Evolutionary conservation across 495 filamentous ascomycete species (phyloP), one percentile per base, ranked within the genome.

Genomic region (Penicillium cosmopolitanum): DNA sequence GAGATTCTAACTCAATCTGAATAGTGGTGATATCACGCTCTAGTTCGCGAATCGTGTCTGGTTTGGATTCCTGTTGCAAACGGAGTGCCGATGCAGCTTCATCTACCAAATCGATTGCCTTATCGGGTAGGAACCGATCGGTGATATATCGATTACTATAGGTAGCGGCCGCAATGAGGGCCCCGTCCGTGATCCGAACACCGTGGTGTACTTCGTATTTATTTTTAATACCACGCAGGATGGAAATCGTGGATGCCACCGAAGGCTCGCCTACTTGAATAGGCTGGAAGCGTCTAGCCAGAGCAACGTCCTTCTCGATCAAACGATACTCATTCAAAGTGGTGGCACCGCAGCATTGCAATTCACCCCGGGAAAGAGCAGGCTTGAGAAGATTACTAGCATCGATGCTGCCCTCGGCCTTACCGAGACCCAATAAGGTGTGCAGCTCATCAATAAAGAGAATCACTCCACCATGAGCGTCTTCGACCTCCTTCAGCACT

Each of bases 401-500:
- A 77, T 98, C 95, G 63, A 98, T 94, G 51, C 91, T 96, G 15
- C 95, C 95, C 73, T 98, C 94, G 6, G 92, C 89, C 71, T 97
- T 97, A 31, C 95, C 95, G 2, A 98, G 81, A 3, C 95, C 95
- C 11, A 97, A 86, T 1, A 98, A 79, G 10, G 87, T 93, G 67
- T 98, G 95, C 50, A 98, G 82, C 71, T 98, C 96, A 68, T 98
- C 95, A 46, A 98, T 90, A 73, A 98, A 98, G 7, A 98, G 78
- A 42, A 98, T 97, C 5, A 97, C 87, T 44, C 87, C 86, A 18
- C 95, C 95, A 35, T 96, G 81, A 3, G 95, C 90, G 53, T 96
- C 87, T 66, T 94, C 85, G 6, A 97, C 92, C 69, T 98, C 95
- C 66, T 89, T 93, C 57, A 98, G 71, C 11, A 98, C 92, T 52